These are phyloP conservation scores for Dunaliella sp. DNA, from an alignment of 139 green algal genomes.

Conservation along the genomic window DNA sequence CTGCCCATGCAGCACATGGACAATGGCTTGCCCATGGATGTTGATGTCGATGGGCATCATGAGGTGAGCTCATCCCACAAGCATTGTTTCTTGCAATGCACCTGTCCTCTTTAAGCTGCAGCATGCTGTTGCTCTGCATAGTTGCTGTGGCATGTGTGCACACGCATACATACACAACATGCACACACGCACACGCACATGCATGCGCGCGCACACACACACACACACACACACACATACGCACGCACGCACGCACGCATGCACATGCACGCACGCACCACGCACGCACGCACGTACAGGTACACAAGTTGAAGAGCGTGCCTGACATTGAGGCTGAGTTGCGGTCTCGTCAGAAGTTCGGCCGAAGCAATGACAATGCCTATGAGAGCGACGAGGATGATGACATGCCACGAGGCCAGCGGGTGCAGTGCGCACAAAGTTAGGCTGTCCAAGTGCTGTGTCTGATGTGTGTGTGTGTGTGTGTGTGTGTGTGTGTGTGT, in stretches of 20 bases:
- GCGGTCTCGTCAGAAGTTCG: slow-evolving; percentile 59
- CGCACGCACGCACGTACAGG: not conserved
- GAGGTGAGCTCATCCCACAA: too few relatives aligned
- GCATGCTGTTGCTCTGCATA: too few relatives aligned
- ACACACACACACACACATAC: too few relatives aligned
- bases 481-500: slow-evolving; percentile 9
- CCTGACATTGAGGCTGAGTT: slow-evolving; percentile 89
- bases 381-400: slow-evolving; percentile 86
- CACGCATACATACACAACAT: too few relatives aligned
- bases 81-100: too few relatives aligned
- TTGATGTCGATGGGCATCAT: not conserved
- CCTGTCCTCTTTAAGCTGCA: too few relatives aligned
- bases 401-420: slow-evolving; percentile 65
- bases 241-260: not conserved
- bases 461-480: not conserved
- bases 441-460: slow-evolving; percentile 48
- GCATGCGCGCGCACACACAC: too few relatives aligned
- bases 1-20: not conserved
- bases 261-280: not conserved
- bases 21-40: not conserved
- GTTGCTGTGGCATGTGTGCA: too few relatives aligned
- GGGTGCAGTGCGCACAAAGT: slow-evolving; percentile 96
- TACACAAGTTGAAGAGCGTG: slow-evolving; percentile 32
- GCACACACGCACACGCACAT: too few relatives aligned
- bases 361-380: slow-evolving; percentile 40